Base-by-base conservation (phyloP, 73 alveolate genomes). In the Blepharisma stoltei region DNA sequence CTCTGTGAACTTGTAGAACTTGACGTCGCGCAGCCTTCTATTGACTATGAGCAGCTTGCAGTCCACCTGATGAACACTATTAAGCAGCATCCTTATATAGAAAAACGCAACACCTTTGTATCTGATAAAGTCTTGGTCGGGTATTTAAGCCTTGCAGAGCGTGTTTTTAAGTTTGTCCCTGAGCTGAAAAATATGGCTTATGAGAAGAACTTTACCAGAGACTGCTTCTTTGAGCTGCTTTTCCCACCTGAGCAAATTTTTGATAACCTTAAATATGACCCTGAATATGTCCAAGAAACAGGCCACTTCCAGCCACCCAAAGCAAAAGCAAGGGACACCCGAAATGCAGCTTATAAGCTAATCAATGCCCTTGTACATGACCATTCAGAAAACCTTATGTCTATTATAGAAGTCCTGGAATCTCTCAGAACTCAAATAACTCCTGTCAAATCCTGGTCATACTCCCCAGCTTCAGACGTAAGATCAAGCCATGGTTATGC, bases 401-500 rank as follows among this genome's bases (percentile, higher is more conserved):
- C 25, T 8, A 20, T 23, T 6, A 38, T 55, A 55, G 82, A 60
- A 14, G 46, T 60, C 11, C 18, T 60, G 23, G 46, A 60, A 8
- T n/a, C 14, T 2, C 46, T 60, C 14, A 60, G 23, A 60, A 25
- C 14, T 38, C 46, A 60, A 25, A 60, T 60, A n/a, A 18, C 73
- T 25, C 73, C 73, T 18, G 73, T 60, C 2, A 60, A 60, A 25
- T 60, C 73, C 46, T 93, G 97, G 96, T 85, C 90, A 52, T 90
- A 89, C 73, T 76, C 84, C 25, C 97, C 97, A 7, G 78, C 78
- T 77, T 87, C 89, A 54, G 98, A 95, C 50, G 66, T 80, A 49
- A 84, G 85, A 67, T 78, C 80, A 18, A 50, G 81, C 4, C 69
- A 55, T 38, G 86, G 86, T 0, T 93, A 78, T 73, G 78, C 75